These are phyloP conservation scores for Pseudevernia furfuracea DNA, from an alignment of 495 filamentous ascomycete species.

Conservation along the genomic window DNA sequence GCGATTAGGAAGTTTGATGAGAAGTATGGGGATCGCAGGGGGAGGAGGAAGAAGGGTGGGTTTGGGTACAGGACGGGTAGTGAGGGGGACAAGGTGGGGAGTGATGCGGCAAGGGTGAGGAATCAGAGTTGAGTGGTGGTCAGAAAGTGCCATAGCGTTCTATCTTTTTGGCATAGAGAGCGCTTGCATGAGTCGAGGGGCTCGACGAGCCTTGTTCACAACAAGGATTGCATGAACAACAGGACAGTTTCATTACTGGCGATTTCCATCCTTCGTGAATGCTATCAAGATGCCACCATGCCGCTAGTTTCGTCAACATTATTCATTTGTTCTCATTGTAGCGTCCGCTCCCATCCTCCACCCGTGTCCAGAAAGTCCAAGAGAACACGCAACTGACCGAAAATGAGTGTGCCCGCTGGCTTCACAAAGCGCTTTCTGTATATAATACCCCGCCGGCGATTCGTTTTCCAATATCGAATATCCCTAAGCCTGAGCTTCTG, in stretches of 20 bases:
- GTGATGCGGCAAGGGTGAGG: constrained; percentile 32
- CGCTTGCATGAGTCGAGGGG: background rate
- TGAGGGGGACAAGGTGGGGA: constrained; percentile 30
- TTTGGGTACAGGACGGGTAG: constrained; percentile 59
- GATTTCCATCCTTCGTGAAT: background rate
- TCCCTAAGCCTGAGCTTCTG: background rate
- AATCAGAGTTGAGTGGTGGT: constrained; percentile 23
- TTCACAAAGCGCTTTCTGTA: too few species aligned
- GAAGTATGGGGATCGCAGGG: constrained; percentile 85
- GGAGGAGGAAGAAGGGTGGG: constrained; percentile 53
- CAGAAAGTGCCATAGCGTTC: background rate
- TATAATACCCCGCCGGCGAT: background rate
- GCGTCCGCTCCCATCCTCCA: background rate
- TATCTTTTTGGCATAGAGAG: background rate
- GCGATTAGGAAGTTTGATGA: constrained; percentile 94
- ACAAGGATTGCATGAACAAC: background rate
- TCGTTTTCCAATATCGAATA: background rate
- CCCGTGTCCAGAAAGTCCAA: background rate
- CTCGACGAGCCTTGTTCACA: background rate
- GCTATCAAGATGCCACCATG: background rate
- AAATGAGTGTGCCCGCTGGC: too few species aligned
- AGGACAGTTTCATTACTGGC: background rate
- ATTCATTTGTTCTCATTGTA: background rate
- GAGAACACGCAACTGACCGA: too few species aligned
- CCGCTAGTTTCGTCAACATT: background rate